A percentile compares a stretch with the other conserved stretches of the same genome.
Conservation (phyloP, 305 asterid species). For the Euphrasia arctica region DNA sequence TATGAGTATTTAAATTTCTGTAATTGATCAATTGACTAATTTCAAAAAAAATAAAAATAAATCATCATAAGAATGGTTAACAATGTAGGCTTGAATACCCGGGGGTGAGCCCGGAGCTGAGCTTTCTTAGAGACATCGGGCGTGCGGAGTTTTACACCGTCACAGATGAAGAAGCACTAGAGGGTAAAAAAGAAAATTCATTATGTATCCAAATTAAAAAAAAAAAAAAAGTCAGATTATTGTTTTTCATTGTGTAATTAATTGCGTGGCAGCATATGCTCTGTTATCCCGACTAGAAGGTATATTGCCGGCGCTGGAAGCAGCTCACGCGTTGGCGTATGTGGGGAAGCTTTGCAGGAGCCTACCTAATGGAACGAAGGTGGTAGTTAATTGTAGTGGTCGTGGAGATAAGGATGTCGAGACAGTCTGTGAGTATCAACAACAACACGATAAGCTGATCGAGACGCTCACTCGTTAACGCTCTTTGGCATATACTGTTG, state of each 20-base stretch:
- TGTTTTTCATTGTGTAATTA: background rate
- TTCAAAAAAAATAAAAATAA: too few species aligned
- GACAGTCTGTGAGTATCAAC: conserved; percentile 32
- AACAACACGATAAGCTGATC: background rate
- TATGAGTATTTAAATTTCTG: too few species aligned
- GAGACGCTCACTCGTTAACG: background rate
- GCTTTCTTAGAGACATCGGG: conserved; percentile 67
- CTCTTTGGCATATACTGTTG: too few species aligned
- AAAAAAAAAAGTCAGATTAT: too few species aligned
- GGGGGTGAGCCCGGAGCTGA: conserved; percentile 74
- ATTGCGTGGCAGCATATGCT: conserved; percentile 43
- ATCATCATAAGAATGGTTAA: background rate
- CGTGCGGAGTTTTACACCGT: conserved; percentile 57
- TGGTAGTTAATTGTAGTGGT: conserved; percentile 67
- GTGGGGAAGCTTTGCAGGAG: conserved; percentile 51
- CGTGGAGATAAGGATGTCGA: conserved; percentile 68
- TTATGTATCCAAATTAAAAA: background rate
- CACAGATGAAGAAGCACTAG: conserved; percentile 67
- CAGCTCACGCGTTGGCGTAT: conserved; percentile 68
- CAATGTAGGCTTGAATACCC: conserved; percentile 68
- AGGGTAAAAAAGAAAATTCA: conserved; percentile 34
- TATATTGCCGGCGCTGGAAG: conserved; percentile 64
- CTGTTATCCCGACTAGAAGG: conserved; percentile 63
- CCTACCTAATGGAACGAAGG: conserved; percentile 46
- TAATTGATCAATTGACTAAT: too few species aligned